Percentiles rank a stretch among this genome's conserved stretches.
These are phyloP conservation scores for Trichoderma pleuroti DNA, from an alignment of 2,329 filamentous ascomycete species.

Conservation along the genomic window DNA sequence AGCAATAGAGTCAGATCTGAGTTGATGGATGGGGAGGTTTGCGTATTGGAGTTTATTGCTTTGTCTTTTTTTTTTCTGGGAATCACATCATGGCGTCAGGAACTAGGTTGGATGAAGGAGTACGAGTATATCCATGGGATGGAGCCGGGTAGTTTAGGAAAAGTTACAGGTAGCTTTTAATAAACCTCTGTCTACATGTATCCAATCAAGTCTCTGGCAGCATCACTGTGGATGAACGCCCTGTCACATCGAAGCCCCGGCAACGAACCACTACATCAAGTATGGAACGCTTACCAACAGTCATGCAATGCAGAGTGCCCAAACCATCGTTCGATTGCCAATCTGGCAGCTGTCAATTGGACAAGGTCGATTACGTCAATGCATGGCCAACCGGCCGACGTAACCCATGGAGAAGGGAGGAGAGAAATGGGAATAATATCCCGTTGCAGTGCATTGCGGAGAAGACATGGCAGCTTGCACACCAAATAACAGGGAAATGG, in stretches of 20 bases:
- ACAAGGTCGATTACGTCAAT: slow-evolving; percentile 5
- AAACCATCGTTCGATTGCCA: not conserved
- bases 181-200: not conserved
- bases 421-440: not conserved
- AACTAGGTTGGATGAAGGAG: not conserved
- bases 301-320: not conserved
- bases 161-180: not conserved
- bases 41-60: not conserved
- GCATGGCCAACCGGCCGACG: not conserved
- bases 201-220: not conserved
- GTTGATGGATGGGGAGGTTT: not conserved
- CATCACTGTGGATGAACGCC: not conserved
- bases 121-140: not conserved
- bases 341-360: not conserved
- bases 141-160: not conserved
- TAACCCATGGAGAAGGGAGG: not conserved
- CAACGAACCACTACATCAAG: not conserved
- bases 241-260: not conserved
- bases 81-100: not conserved
- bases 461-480: not conserved
- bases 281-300: not conserved
- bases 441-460: not conserved
- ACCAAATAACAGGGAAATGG: not conserved
- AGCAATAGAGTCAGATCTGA: too few species aligned
- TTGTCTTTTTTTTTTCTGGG: not conserved